Evolutionary conservation across 73 alveolate species (phyloP), one percentile per base, ranked within the genome.

Genomic region (Stentor coeruleus): DNA sequence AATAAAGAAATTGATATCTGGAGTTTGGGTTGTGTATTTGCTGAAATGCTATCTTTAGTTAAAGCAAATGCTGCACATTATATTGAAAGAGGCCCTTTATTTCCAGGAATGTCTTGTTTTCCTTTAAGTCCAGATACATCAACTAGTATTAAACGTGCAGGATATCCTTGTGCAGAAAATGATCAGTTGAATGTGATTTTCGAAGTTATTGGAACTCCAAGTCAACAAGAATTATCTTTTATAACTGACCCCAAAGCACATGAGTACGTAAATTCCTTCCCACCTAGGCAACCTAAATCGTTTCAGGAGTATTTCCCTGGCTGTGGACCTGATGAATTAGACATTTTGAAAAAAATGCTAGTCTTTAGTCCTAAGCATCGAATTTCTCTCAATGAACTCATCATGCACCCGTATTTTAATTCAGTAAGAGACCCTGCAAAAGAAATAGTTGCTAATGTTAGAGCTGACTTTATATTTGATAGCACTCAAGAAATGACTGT

Each of bases 21-120:
- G 99, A 90, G 98, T 35, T 93, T 96, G 35, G 99, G 99, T 39
- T 96, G 99, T 81, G 87, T 96, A 58, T 93, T 96, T 89, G 99
- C 97, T 35, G 98, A 96, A 82, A 82, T 96, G 72, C 86, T 94
- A 90, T 94, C 95, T 84, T 92, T 96, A 98, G 93, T 96, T 92
- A 96, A 96, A 81, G 98, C 95, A 81, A 92, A 91, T 79, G 98
- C 99, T 0, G 96, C 98, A 0, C 93, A 97, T 39, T 93, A 84
- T 76, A 84, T 94, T 66, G 98, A 95, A 59, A 93, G 98, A 86
- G 89, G 95, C 59, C 99, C 99, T 3, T 88, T 96, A 38, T 96
- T 96, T 90, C 99, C 99, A 39, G 99, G 99, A 58, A 90, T 91
- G 58, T 89, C 96, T 31, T 95, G 99, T 82, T 94, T 92, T 87